Conservation (phyloP, 257 asterid genomes). For the Petrea volubilis region DNA sequence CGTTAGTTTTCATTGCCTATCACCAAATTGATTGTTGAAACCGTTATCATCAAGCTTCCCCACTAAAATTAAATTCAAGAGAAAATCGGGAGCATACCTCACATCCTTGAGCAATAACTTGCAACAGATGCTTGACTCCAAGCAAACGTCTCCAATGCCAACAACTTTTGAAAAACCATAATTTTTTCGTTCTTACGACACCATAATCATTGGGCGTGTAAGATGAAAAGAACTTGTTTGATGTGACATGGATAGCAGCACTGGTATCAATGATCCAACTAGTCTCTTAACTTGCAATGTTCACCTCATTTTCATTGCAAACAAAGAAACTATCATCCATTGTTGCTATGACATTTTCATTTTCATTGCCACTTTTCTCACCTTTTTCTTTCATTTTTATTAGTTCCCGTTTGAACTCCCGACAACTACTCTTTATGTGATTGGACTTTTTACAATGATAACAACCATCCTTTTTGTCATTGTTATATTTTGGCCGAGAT, state of each 20-base stretch:
- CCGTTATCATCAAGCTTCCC: background rate
- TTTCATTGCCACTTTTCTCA: no score
- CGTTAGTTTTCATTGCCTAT: background rate
- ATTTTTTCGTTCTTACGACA: background rate
- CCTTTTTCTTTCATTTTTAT: background rate
- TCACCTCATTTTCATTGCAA: background rate
- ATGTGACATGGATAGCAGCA: background rate
- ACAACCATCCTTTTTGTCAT: background rate
- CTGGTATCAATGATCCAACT: background rate
- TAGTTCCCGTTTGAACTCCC: background rate
- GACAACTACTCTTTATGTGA: background rate
- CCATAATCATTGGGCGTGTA: background rate
- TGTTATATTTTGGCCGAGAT: background rate
- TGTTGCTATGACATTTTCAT: background rate
- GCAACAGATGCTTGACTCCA: background rate
- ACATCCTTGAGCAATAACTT: background rate
- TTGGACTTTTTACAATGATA: background rate
- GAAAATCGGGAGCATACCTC: background rate
- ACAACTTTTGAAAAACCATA: background rate
- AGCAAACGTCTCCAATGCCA: background rate
- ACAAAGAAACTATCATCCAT: background rate
- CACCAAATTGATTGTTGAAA: background rate
- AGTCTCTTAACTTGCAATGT: background rate
- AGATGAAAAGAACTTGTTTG: background rate
- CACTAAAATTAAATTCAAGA: background rate